Evolutionary conservation across 768 basidiomycete genomes (phyloP), one percentile per base, ranked within the genome.

Genomic region (Leccinum uliginosum): DNA sequence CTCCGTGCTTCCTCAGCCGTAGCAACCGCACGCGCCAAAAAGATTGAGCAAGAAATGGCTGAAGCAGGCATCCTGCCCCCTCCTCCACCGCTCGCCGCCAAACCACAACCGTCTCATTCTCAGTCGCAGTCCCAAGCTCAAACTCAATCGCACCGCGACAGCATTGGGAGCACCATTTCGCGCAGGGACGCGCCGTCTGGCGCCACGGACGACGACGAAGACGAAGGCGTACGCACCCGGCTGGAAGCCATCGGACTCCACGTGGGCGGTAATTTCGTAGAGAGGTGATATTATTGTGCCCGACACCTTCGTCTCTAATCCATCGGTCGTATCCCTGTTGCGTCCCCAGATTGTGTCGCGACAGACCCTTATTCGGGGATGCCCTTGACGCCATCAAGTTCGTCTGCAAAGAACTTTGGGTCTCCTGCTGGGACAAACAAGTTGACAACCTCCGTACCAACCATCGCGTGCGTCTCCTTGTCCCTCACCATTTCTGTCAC

Each of bases 321-420:
- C 21, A 45, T 24, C 30, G 21, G 24, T 40, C 32, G n/a, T n/a
- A n/a, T n/a, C n/a, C n/a, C 9, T 10, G 9, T 10, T 27, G 2
- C 9, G 9, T 35, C 8, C 21, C 3, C 64, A 96, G 94, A 60
- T 70, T 96, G 56, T 88, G 87, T 67, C 80, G 87, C 34, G 86
- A 91, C 59, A 78, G 86, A 62, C 76, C 83, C 30, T 78, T 90
- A 53, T 91, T 96, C 56, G 71, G 83, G 0, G 89, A 95, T 67
- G 89, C 92, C 1, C 78, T 98, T 7, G 95, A 98, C 59, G 86
- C 83, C 10, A 86, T 98, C 75, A 97, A 98, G 71, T 97, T 97
- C 66, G 80, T 98, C 56, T 98, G 94, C 76, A 98, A 98, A 67
- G 94, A 98, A 55, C 75, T 98, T n/a, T 98, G 94, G 91, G 77